These are phyloP conservation scores for Penicillium silybi DNA, from an alignment of 495 filamentous ascomycete species.

Conservation along the genomic window DNA sequence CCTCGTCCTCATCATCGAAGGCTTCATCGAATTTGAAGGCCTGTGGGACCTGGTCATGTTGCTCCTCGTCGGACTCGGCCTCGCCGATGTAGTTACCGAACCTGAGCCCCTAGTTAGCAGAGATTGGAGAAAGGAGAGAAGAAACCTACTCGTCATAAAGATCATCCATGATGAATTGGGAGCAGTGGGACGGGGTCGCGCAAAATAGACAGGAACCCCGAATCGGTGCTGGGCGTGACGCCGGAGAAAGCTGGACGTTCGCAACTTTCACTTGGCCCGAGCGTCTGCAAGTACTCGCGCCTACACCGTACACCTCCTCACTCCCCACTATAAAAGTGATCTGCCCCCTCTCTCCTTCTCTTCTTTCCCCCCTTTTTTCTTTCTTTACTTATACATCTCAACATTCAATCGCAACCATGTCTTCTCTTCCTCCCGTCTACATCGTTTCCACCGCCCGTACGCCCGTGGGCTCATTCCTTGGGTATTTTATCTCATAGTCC, in stretches of 20 bases:
- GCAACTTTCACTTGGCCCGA: conserved; percentile 15
- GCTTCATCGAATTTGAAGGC: conserved; percentile 79
- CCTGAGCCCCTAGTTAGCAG: conserved; percentile 39
- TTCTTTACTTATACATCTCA: conserved; percentile 4
- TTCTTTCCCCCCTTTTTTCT: conserved; percentile 6
- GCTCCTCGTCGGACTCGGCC: conserved; percentile 83
- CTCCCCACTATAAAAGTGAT: conserved; percentile 16
- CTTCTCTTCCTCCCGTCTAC: conserved; percentile 77
- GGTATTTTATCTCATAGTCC: conserved; percentile 48
- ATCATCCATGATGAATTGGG: conserved; percentile 62
- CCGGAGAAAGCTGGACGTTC: conserved; percentile 18
- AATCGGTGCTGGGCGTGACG: conserved; percentile 20
- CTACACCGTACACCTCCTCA: conserved; percentile 34
- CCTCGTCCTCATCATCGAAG: conserved; percentile 59
- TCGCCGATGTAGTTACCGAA: conserved; percentile 98
- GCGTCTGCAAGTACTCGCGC: conserved; percentile 24
- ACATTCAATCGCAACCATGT: conserved; percentile 23
- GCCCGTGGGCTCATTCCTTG: conserved; percentile 87
- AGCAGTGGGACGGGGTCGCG: conserved; percentile 1
- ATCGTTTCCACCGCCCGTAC: conserved; percentile 91
- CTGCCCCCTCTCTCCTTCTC: conserved; percentile 8
- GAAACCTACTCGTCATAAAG: conserved; percentile 72
- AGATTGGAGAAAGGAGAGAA: not conserved
- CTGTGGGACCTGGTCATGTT: conserved; percentile 64
- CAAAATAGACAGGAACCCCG: conserved; percentile 12